phyloP scores from a whole-genome alignment of 2,329 filamentous ascomycete species.

The Huntiella decipiens region DNA sequence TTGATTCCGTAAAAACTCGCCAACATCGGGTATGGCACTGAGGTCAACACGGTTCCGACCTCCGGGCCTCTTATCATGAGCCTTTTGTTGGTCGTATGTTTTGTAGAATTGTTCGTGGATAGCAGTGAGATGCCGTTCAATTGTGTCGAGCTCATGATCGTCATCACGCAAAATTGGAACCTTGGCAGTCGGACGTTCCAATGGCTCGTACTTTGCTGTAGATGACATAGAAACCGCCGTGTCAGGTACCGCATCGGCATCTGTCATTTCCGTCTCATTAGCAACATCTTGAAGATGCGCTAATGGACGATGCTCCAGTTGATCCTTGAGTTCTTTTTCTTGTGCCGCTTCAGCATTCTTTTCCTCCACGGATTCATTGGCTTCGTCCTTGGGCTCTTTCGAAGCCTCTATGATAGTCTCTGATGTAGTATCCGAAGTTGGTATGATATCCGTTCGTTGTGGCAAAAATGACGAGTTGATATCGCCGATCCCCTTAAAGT shows the following conservation, averaged over 20 bases:
- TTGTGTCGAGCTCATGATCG: conserved; percentile 59
- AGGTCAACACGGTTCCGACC: conserved; percentile 15
- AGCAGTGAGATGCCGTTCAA: conserved; percentile 55
- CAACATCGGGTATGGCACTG: conserved; percentile 56
- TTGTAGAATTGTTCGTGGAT: conserved; percentile 70
- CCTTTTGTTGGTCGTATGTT: conserved; percentile 43
- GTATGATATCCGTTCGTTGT: conserved; percentile 43
- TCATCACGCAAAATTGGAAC: conserved; percentile 56
- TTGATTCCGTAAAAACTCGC: conserved; percentile 61
- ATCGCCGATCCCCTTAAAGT: conserved; percentile 94
- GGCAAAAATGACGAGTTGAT: conserved; percentile 97
- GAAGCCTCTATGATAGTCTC: conserved; percentile 7
- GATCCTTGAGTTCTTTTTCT: conserved; percentile 69
- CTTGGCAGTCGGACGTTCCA: conserved; percentile 33
- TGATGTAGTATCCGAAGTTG: conserved; percentile 11
- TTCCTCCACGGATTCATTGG: conserved; percentile 20
- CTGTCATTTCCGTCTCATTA: conserved; percentile 52
- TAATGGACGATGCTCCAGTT: conserved; percentile 72
- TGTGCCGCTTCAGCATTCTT: conserved; percentile 47
- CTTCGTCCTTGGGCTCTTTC: conserved; percentile 1
- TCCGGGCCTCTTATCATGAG: not conserved
- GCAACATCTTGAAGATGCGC: conserved; percentile 83
- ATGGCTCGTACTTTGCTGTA: conserved; percentile 14
- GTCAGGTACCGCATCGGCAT: conserved; percentile 18
- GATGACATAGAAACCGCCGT: conserved; percentile 11